These are phyloP conservation scores for Diaporthe ilicicola DNA, from an alignment of 2,329 filamentous ascomycete genomes.

Conservation along the genomic window DNA sequence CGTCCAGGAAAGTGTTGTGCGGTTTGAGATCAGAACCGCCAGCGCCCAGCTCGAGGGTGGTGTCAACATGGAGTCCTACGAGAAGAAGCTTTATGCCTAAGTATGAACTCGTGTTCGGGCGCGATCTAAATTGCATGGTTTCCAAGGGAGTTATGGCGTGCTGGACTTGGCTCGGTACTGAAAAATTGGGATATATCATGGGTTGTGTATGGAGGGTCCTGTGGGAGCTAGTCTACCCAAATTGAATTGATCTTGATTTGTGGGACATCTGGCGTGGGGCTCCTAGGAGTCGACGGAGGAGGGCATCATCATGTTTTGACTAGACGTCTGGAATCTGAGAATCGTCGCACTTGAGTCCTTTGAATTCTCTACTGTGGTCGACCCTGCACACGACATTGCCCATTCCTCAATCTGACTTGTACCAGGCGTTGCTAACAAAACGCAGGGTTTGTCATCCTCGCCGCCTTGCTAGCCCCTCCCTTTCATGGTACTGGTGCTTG, in stretches of 20 bases:
- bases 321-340: neutral
- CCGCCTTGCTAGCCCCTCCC: too few species aligned
- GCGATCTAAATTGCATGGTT: slow-evolving; percentile 22
- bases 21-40: slow-evolving; percentile 93
- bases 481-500: too few species aligned
- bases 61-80: slow-evolving; percentile 98
- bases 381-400: neutral
- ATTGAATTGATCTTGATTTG: slow-evolving; percentile 15
- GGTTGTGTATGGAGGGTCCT: slow-evolving; percentile 15
- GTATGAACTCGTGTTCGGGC: neutral
- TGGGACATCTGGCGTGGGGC: slow-evolving; percentile 10
- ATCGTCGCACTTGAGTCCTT: neutral
- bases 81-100: slow-evolving; percentile 99
- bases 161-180: slow-evolving; percentile 22
- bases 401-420: too few species aligned
- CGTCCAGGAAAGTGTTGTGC: slow-evolving; percentile 77
- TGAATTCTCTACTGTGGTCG: neutral
- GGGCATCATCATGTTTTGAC: neutral
- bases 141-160: slow-evolving; percentile 29
- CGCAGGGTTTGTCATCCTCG: too few species aligned
- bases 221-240: neutral
- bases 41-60: slow-evolving; percentile 97
- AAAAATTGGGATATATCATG: slow-evolving; percentile 25
- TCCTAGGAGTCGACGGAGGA: neutral
- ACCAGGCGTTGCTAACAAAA: too few species aligned